These are phyloP conservation scores for Pseudogymnoascus verrucosus DNA, from an alignment of 2,329 filamentous ascomycete species.

Conservation along the genomic window DNA sequence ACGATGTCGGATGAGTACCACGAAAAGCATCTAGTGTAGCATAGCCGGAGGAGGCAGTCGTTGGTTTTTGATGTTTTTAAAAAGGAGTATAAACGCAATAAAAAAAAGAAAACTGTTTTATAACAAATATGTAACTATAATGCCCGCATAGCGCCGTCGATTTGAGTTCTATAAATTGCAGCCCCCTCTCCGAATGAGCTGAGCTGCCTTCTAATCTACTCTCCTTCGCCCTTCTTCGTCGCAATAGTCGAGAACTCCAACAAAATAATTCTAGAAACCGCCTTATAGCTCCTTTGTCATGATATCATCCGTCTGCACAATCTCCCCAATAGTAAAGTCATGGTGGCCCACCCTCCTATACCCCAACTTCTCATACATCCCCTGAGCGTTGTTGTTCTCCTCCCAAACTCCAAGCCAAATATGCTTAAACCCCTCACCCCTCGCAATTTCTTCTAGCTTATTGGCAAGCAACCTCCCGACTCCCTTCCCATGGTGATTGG, in stretches of 20 bases:
- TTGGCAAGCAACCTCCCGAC: slow-evolving; percentile 30
- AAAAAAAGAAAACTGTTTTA: slow-evolving; percentile 5
- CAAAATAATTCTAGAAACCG: neutral
- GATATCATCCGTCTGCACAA: slow-evolving; percentile 37
- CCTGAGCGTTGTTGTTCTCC: slow-evolving; percentile 33
- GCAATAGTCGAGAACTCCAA: neutral
- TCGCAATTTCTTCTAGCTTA: slow-evolving; percentile 28
- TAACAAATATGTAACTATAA: neutral
- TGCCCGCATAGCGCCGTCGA: neutral
- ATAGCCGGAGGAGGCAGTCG: neutral
- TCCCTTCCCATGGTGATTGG: slow-evolving; percentile 30
- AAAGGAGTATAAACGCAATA: neutral
- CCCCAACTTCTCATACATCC: slow-evolving; percentile 35
- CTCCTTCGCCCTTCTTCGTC: neutral
- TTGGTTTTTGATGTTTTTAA: neutral
- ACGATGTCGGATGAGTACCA: slow-evolving; percentile 2
- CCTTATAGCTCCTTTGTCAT: slow-evolving; percentile 30
- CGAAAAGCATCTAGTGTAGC: slow-evolving; percentile 4
- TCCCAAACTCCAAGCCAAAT: slow-evolving; percentile 44
- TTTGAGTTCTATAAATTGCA: neutral
- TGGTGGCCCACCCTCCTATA: slow-evolving; percentile 34
- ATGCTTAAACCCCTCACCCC: slow-evolving; percentile 30
- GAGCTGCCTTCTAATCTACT: neutral
- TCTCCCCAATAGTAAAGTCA: slow-evolving; percentile 34
- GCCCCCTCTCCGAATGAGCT: neutral